Evolutionary conservation across 495 filamentous ascomycete genomes (phyloP), one percentile per base, ranked within the genome.

Genomic region (Staphylotrichum tortipilum): DNA sequence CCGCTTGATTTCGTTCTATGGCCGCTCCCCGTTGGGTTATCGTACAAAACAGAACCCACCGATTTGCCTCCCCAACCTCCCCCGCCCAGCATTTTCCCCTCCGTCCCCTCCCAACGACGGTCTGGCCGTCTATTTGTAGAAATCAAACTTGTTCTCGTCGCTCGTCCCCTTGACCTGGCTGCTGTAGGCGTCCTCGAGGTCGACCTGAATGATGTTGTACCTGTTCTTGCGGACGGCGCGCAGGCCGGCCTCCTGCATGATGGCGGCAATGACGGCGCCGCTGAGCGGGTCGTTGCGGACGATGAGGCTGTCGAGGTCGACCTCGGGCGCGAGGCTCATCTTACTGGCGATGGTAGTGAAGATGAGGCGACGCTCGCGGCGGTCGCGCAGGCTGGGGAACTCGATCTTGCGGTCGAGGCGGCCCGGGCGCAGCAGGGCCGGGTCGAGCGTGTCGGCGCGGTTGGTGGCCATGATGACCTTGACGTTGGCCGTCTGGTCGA

Each of bases 381-480:
- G 80, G 64, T 98, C 92, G 53, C 88, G 79, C 44, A 98, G 78
- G 28, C 76, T 85, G 10, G 92, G 92, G 71, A 98, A 98, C 68
- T 98, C 92, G 56, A 98, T 98, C 78, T 98, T 98, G 56, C 92
- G 80, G 68, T 98, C 92, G 49, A 98, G 78, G 69, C 92, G 89
- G 50, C 92, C 92, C 17, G 92, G 92, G 50, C 92, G 87, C 39
- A 98, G 79, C 57, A 98, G 71, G 11, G 92, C 92, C 4, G 92
- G 92, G 63, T 98, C 92, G 43, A 98, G 76, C 12, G 94, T 98
- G 61, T 98, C 92, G 41, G 92, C 94, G 57, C 92, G 82, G 73
- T 98, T 98, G 54, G 92, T 98, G 49, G 92, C 92, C 92, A 98
- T 98, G 73, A 98, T 97, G 61, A 98, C 92, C 71, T 98, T 98